Conservation (phyloP, 2,329 filamentous ascomycete species). For the Coleophoma cylindrospora region DNA sequence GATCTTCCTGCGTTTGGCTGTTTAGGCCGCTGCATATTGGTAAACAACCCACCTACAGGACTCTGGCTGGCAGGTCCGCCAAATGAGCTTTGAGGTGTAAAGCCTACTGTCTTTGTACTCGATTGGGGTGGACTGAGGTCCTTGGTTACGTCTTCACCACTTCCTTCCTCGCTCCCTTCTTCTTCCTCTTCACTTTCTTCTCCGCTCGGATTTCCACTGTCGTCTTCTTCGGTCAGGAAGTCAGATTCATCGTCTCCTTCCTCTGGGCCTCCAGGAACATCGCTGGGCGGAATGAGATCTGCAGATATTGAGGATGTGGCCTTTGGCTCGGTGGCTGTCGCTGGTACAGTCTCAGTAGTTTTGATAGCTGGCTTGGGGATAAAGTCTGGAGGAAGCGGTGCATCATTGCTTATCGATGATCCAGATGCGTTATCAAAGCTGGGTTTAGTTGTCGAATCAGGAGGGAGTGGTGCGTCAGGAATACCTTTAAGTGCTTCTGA, state of each 20-base stretch:
- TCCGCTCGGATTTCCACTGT: slow-evolving; percentile 25
- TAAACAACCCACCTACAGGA: slow-evolving; percentile 28
- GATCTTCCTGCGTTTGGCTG: slow-evolving; percentile 33
- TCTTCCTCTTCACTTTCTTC: slow-evolving; percentile 33
- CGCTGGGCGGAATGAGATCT: slow-evolving; percentile 18
- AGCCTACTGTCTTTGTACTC: slow-evolving; percentile 41
- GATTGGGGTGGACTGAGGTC: slow-evolving; percentile 49
- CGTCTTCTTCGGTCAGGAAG: slow-evolving; percentile 29
- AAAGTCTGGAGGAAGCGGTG: slow-evolving; percentile 36
- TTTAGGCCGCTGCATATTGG: slow-evolving; percentile 39
- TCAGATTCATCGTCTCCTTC: slow-evolving; percentile 23
- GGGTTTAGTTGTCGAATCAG: slow-evolving; percentile 33
- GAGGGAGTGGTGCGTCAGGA: slow-evolving; percentile 36
- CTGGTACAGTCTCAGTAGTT: slow-evolving; percentile 1
- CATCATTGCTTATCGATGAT: slow-evolving; percentile 33
- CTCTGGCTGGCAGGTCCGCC: slow-evolving; percentile 39
- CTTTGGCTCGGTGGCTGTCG: slow-evolving; percentile 1
- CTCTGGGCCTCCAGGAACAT: slow-evolving; percentile 25
- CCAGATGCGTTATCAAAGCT: slow-evolving; percentile 32
- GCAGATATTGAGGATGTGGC: slow-evolving; percentile 11
- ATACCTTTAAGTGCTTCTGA: slow-evolving; percentile 12
- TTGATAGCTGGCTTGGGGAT: slow-evolving; percentile 12
- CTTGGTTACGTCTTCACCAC: slow-evolving; percentile 60
- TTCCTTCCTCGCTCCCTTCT: slow-evolving; percentile 39
- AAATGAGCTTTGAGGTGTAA: slow-evolving; percentile 56